Percentiles rank a stretch among this genome's conserved stretches.
Conservation (phyloP, 2,329 filamentous ascomycete genomes). For the Xylaria sp. region DNA sequence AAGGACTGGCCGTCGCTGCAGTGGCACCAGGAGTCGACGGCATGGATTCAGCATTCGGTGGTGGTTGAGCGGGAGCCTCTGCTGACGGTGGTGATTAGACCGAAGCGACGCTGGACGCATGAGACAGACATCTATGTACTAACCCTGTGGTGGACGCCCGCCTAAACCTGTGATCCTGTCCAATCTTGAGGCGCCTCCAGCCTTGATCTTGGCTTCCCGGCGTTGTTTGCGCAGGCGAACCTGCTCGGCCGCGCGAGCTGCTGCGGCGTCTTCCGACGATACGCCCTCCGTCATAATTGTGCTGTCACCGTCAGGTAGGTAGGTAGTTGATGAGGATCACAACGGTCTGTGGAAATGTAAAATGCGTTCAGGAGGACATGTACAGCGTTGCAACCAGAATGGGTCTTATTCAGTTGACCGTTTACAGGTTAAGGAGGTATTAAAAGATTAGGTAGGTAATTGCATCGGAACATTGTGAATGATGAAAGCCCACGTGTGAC, state of each 20-base stretch:
- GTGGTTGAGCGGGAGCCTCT: conserved; percentile 49
- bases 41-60: conserved; percentile 35
- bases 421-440: not conserved
- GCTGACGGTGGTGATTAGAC: conserved; percentile 43
- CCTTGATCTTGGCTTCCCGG: conserved; percentile 80
- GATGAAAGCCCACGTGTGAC: conserved; percentile 30
- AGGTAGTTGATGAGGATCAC: conserved; percentile 2
- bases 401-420: conserved; percentile 15
- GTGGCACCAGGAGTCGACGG: conserved; percentile 21
- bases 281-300: conserved; percentile 46
- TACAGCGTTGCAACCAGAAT: conserved; percentile 7
- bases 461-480: conserved; percentile 18
- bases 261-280: conserved; percentile 58
- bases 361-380: not conserved
- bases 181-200: conserved; percentile 75
- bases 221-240: conserved; percentile 82
- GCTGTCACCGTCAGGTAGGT: not conserved
- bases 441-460: conserved; percentile 8
- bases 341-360: not conserved
- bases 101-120: not conserved
- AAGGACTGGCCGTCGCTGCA: conserved; percentile 47
- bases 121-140: conserved; percentile 27
- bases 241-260: conserved; percentile 69
- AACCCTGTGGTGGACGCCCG: conserved; percentile 64
- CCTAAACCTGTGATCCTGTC: conserved; percentile 80